These are phyloP conservation scores for Fusarium secorum DNA, from an alignment of 2,329 filamentous ascomycete genomes.

Conservation along the genomic window DNA sequence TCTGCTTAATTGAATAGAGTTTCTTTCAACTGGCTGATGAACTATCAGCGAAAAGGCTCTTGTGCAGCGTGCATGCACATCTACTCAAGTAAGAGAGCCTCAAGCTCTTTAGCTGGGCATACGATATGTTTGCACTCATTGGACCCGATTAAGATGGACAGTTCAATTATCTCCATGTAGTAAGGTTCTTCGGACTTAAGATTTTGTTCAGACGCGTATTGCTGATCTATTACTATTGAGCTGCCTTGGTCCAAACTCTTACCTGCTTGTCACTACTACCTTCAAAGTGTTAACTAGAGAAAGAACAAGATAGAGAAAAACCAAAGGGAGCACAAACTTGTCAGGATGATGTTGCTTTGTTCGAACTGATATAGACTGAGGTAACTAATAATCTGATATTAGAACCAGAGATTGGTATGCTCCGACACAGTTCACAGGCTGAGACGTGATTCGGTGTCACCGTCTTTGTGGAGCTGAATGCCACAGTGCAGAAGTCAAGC, in stretches of 20 bases:
- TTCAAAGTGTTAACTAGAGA: not conserved
- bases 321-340: not conserved
- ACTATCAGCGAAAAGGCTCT: not conserved
- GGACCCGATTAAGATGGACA: no score
- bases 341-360: not conserved
- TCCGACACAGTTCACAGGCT: not conserved
- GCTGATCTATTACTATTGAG: not conserved
- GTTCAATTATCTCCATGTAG: not conserved
- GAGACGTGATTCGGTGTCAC: slow-evolving; percentile 21
- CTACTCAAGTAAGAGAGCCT: not conserved
- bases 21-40: not conserved
- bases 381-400: not conserved
- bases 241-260: not conserved
- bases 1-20: not conserved
- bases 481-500: slow-evolving; percentile 3
- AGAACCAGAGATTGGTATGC: not conserved
- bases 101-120: not conserved
- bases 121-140: not conserved
- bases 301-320: not conserved
- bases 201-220: not conserved
- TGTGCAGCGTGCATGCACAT: not conserved
- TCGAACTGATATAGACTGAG: not conserved
- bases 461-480: slow-evolving; percentile 12
- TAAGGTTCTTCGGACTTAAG: not conserved
- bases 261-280: not conserved